Evolutionary conservation across 176 grass and related monocot genomes (phyloP).

Genomic region (Panicum miliaceum): DNA sequence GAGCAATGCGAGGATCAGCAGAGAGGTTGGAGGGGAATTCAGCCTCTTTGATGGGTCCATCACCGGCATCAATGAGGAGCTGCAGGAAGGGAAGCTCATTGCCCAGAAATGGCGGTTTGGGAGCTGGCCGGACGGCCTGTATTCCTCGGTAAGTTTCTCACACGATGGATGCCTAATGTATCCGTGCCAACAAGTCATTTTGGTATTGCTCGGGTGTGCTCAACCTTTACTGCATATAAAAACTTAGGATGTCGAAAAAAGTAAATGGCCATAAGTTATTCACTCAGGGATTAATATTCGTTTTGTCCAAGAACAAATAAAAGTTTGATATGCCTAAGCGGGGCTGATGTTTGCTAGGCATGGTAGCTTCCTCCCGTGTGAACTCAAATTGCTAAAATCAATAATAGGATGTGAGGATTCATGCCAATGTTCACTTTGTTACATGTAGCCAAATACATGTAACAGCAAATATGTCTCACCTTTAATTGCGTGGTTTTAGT

Average conservation of each 20-base stretch:
- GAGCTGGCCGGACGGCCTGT: conserved; percentile 81
- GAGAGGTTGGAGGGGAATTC: conserved; percentile 89
- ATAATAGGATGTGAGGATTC: not conserved
- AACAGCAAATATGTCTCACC: not conserved
- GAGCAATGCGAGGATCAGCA: conserved; percentile 92
- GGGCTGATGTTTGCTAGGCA: not conserved
- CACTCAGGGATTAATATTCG: not conserved
- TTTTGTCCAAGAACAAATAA: not conserved
- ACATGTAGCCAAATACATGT: not conserved
- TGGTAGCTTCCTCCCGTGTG: not conserved
- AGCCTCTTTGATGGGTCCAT: conserved; percentile 95
- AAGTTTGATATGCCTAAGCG: not conserved
- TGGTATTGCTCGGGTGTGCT: not conserved
- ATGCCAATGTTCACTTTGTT: not conserved
- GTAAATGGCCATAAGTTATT: not conserved
- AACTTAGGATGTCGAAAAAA: not conserved
- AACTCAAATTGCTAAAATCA: not conserved
- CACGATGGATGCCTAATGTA: not conserved
- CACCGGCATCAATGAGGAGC: conserved; percentile 80
- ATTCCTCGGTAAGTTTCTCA: conserved; percentile 62
- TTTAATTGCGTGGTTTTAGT: not conserved
- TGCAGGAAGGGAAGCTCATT: conserved; percentile 90
- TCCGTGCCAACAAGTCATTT: conserved; percentile 7
- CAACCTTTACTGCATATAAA: not conserved
- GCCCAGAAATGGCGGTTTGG: conserved; percentile 92